phyloP scores from a whole-genome alignment of 1,284 basidiomycete species.

The Vanrija sp. region DNA sequence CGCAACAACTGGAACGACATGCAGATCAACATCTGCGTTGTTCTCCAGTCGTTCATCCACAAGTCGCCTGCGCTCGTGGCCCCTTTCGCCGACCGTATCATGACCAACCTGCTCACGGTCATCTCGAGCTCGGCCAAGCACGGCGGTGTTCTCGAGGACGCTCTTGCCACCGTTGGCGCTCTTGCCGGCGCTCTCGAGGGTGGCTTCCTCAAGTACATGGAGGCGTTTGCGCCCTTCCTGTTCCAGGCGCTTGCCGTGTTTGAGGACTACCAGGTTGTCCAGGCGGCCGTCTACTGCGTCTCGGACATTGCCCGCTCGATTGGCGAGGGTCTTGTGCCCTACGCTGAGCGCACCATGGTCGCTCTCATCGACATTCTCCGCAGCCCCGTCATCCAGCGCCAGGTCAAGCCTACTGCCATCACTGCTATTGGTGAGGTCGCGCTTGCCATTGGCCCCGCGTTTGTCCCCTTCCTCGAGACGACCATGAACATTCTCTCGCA shows the following conservation, averaged over 20 bases:
- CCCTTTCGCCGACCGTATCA: slow-evolving; percentile 88
- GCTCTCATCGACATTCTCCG: slow-evolving; percentile 88
- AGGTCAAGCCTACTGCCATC: slow-evolving; percentile 93
- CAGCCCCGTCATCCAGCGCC: slow-evolving; percentile 83
- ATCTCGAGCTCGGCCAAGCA: slow-evolving; percentile 85
- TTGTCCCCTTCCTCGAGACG: slow-evolving; percentile 84
- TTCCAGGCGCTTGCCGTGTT: slow-evolving; percentile 85
- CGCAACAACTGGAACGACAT: slow-evolving; percentile 99
- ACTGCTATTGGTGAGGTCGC: slow-evolving; percentile 97
- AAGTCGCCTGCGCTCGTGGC: slow-evolving; percentile 78
- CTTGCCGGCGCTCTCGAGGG: slow-evolving; percentile 73
- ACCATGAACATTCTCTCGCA: slow-evolving; percentile 89
- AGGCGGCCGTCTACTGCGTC: slow-evolving; percentile 90
- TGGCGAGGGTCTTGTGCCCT: slow-evolving; percentile 74
- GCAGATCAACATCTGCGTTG: slow-evolving; percentile 90
- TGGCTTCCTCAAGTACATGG: slow-evolving; percentile 82
- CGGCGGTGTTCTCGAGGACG: slow-evolving; percentile 93
- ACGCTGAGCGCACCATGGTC: slow-evolving; percentile 82
- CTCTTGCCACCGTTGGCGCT: slow-evolving; percentile 91
- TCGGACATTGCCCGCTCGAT: slow-evolving; percentile 93
- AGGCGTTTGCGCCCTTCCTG: slow-evolving; percentile 84
- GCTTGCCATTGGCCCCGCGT: slow-evolving; percentile 78
- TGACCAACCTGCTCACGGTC: slow-evolving; percentile 84
- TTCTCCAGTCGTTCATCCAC: slow-evolving; percentile 78
- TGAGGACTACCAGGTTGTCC: slow-evolving; percentile 94